Evolutionary conservation across 352 stramenopile species (phyloP).

Genomic region (Phytophthora constricta): DNA sequence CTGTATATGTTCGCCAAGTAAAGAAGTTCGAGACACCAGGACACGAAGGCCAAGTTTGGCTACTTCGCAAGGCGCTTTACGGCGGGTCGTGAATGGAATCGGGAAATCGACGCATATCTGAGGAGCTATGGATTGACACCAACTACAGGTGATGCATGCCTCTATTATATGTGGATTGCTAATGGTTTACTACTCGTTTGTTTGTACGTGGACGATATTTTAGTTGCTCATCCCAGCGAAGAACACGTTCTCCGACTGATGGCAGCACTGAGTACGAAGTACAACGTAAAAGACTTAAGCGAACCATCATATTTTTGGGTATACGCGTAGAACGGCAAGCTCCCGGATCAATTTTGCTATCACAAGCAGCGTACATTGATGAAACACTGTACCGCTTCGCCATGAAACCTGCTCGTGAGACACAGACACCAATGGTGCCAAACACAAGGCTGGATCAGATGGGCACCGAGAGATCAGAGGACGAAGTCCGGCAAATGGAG

Average conservation of each 20-base stretch:
- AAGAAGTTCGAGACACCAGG: too few relatives aligned
- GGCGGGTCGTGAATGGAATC: slow-evolving; percentile 8
- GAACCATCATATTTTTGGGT: background rate
- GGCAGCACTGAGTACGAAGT: background rate
- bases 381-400: too few relatives aligned
- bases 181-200: slow-evolving; percentile 1
- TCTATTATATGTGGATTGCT: background rate
- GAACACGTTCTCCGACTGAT: slow-evolving; percentile 2
- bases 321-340: too few relatives aligned
- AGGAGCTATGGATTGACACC: background rate
- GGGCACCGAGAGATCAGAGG: too few relatives aligned
- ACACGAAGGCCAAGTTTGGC: too few relatives aligned
- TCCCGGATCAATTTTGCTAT: too few relatives aligned
- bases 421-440: too few relatives aligned
- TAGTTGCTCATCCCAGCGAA: background rate
- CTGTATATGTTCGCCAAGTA: too few relatives aligned
- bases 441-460: too few relatives aligned
- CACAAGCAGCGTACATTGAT: too few relatives aligned
- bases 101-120: slow-evolving; percentile 7
- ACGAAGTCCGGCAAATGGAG: too few relatives aligned
- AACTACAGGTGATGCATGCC: background rate
- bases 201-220: slow-evolving; percentile 12
- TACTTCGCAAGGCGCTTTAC: slow-evolving; percentile 10
- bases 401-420: too few relatives aligned
- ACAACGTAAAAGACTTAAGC: slow-evolving; percentile 3